Conservation (phyloP, 164 flowering plant genomes). For the Stephania yunnanensis region DNA sequence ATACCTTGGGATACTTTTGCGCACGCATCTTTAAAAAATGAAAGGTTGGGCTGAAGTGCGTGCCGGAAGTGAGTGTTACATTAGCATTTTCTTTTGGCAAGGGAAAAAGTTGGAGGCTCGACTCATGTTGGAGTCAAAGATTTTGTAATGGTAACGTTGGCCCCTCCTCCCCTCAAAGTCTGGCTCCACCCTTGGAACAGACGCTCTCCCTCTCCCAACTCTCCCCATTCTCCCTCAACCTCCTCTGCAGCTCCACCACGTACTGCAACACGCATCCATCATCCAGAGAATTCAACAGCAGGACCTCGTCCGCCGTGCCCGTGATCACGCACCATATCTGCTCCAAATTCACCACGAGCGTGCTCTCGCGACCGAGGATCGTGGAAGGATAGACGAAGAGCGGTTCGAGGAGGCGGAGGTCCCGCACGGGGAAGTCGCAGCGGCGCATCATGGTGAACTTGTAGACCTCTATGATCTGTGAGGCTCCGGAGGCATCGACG, state of each 20-base stretch:
- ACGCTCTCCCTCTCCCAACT: too few species aligned
- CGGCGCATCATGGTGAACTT: conserved; percentile 86
- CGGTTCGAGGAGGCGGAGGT: conserved; percentile 82
- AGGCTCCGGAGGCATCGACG: conserved; percentile 62
- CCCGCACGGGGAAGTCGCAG: conserved; percentile 90
- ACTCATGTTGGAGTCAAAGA: too few species aligned
- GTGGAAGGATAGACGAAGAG: conserved; percentile 85
- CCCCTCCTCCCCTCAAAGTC: too few species aligned
- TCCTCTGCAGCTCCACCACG: conserved; percentile 60
- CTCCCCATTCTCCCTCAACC: too few species aligned
- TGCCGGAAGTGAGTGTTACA: too few species aligned
- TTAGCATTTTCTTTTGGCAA: too few species aligned
- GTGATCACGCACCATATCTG: conserved; percentile 89
- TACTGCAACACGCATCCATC: conserved; percentile 61
- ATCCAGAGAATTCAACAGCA: conserved; percentile 71
- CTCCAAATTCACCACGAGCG: conserved; percentile 88
- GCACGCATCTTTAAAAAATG: too few species aligned
- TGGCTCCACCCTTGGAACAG: too few species aligned
- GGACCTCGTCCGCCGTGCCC: conserved; percentile 82
- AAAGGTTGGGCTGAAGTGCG: too few species aligned
- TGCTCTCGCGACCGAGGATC: conserved; percentile 86
- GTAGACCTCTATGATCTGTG: conserved; percentile 73
- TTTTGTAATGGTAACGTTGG: too few species aligned
- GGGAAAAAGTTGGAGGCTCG: too few species aligned
- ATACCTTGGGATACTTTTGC: too few species aligned